A percentile compares a stretch with the other conserved stretches of the same genome.
These are phyloP conservation scores for Zygosaccharomyces pseudobailii DNA, from an alignment of 1,139 yeast species.

Conservation along the genomic window DNA sequence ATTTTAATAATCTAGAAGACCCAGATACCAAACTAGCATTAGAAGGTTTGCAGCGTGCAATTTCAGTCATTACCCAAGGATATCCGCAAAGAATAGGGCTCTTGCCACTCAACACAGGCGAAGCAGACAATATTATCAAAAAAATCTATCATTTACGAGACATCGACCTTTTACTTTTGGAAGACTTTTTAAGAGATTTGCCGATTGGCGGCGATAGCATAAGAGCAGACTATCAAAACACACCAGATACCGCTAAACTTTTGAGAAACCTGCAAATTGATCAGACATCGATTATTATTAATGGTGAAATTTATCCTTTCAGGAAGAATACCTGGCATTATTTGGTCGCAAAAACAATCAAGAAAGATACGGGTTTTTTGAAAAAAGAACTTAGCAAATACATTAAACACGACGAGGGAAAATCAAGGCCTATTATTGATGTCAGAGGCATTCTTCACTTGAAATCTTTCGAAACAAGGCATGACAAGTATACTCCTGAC, in stretches of 20 bases:
- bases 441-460: conserved; percentile 31
- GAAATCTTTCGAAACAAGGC: conserved; percentile 26
- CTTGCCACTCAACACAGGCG: conserved; percentile 47
- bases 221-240: conserved; percentile 10
- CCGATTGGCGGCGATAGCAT: neutral
- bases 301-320: conserved; percentile 60
- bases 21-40: conserved; percentile 43
- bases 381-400: conserved; percentile 20
- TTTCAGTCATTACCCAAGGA: conserved; percentile 46
- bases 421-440: conserved; percentile 8
- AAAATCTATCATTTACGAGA: conserved; percentile 39
- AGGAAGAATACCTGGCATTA: conserved; percentile 33
- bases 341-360: conserved; percentile 30
- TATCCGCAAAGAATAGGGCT: conserved; percentile 81
- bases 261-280: conserved; percentile 42
- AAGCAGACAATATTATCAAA: conserved; percentile 27
- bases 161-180: conserved; percentile 21
- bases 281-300: conserved; percentile 55
- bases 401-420: neutral
- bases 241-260: conserved; percentile 32
- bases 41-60: conserved; percentile 45
- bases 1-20: conserved; percentile 51
- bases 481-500: conserved; percentile 30
- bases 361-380: conserved; percentile 27
- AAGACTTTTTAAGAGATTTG: conserved; percentile 23